Evolutionary conservation across 768 basidiomycete genomes (phyloP).

Genomic region (Terana coerulea): DNA sequence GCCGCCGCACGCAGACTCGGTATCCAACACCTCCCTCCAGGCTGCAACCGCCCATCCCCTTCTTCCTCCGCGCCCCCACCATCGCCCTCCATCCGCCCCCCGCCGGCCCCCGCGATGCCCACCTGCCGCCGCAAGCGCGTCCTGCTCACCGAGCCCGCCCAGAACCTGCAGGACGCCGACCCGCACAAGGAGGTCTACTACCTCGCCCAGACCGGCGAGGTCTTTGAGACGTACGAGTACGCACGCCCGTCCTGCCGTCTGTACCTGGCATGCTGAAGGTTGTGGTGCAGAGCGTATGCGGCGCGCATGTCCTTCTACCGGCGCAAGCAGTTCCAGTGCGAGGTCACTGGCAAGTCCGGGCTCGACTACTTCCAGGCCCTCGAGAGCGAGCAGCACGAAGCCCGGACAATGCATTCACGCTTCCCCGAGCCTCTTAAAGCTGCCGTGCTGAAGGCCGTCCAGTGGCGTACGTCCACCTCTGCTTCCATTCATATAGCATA

Average conservation of each 20-base stretch:
- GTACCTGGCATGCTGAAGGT: constrained; percentile 28
- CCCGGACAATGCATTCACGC: constrained; percentile 80
- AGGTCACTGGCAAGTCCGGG: constrained; percentile 92
- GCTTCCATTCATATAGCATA: constrained; percentile 9
- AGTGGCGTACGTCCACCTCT: constrained; percentile 82
- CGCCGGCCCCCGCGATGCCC: constrained; percentile 50
- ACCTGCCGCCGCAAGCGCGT: constrained; percentile 89
- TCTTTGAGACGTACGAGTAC: constrained; percentile 95
- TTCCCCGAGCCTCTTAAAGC: constrained; percentile 93
- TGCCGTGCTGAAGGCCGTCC: constrained; percentile 86
- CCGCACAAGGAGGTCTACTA: constrained; percentile 81
- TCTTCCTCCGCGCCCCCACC: constrained; percentile 37
- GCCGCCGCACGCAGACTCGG: constrained; percentile 23
- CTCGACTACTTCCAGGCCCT: constrained; percentile 94
- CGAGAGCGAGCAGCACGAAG: constrained; percentile 88
- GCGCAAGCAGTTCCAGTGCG: constrained; percentile 93
- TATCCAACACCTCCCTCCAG: constrained; percentile 25
- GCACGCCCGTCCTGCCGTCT: constrained; percentile 34
- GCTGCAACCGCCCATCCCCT: constrained; percentile 31
- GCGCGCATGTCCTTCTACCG: constrained; percentile 94
- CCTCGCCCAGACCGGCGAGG: constrained; percentile 92
- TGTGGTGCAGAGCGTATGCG: constrained; percentile 60
- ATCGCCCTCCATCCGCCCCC: constrained; percentile 27
- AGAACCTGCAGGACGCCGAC: constrained; percentile 64
- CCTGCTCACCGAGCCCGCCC: constrained; percentile 79